Evolutionary conservation across 129 eudicot species (phyloP), one percentile per base, ranked within the genome.

Genomic region (Dittrichia graveolens): DNA sequence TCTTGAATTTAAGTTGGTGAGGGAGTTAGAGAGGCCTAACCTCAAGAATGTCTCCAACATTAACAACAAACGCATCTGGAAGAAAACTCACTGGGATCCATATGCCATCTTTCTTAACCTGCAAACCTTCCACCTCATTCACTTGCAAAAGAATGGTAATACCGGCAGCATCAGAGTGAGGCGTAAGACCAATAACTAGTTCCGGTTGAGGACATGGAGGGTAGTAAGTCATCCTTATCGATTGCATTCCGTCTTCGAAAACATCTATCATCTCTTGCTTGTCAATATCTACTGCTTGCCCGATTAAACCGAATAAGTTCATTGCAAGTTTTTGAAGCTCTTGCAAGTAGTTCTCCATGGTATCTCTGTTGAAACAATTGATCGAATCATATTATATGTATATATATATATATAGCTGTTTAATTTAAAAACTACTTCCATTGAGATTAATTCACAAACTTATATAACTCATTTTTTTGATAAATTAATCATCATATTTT

Each of bases 161-260:
- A 13, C 83, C 87, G 4, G 71, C 52, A 2, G 88, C 90, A 56
- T 89, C 96, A 0, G 93, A 84, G 57, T 89, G 96, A 49, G 84
- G 85, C 15, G 76, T 72, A 3, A 85, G 76, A 12, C 96, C 96
- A 5, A 79, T 66, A 24, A 87, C 96, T 40, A 37, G 72, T 11
- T 87, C 85, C 4, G 96, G 91, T 72, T 77, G 50, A 0, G 96
- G 86, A 46, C 96, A 89, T 3, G 86, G 86, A 3, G 93, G 96
- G 53, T 89, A 89, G 68, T 82, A 84, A 61, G 68, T 86, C 81
- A 89, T 71, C 37, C 88, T 80, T 63, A 81, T 67, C 1, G 88
- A 76, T 61, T 87, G 94, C 85, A 87, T 74, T 39, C 94, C 94
- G 43, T 85, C 71, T 15, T 84, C 83, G 50, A 84, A 82, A 61